Percentiles rank a stretch among this genome's conserved stretches.
These are phyloP conservation scores for Durotheca rogersii DNA, from an alignment of 495 filamentous ascomycete genomes.

Conservation along the genomic window DNA sequence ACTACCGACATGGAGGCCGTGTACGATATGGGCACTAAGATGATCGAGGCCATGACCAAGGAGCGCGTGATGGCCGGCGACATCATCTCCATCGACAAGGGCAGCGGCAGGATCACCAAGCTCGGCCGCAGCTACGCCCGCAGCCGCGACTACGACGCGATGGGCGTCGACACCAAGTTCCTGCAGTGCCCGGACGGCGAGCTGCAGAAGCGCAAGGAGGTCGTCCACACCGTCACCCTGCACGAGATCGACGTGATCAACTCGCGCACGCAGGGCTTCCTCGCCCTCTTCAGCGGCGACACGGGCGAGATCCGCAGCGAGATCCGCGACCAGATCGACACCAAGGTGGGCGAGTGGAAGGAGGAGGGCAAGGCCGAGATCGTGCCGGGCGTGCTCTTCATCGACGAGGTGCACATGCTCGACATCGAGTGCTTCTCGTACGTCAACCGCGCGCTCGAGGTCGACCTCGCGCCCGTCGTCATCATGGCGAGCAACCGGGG, in stretches of 20 bases:
- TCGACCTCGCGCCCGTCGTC: conserved; percentile 91
- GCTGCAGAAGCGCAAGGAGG: conserved; percentile 94
- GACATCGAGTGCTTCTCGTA: conserved; percentile 99
- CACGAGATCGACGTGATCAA: conserved; percentile 99
- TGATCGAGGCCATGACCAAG: conserved; percentile 99
- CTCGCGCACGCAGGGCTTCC: conserved; percentile 92
- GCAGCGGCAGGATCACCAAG: conserved; percentile 95
- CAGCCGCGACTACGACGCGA: conserved; percentile 96
- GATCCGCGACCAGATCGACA: conserved; percentile 97
- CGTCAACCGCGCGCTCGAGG: conserved; percentile 94
- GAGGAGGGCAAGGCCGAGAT: conserved; percentile 99
- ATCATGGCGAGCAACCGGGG: conserved; percentile 99
- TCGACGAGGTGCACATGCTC: conserved; percentile 99
- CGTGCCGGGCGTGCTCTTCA: conserved; percentile 94
- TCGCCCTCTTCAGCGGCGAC: conserved; percentile 94
- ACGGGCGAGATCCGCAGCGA: conserved; percentile 98
- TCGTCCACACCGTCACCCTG: conserved; percentile 91
- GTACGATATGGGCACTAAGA: conserved; percentile 98
- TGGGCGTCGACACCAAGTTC: conserved; percentile 98
- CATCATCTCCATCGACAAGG: conserved; percentile 97
- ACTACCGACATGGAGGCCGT: conserved; percentile 99
- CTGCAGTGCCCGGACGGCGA: conserved; percentile 98
- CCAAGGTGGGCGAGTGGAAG: conserved; percentile 97
- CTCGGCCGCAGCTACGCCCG: conserved; percentile 89
- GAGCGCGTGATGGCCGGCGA: conserved; percentile 98